Evolutionary conservation across 2,329 filamentous ascomycete genomes (phyloP).

Genomic region (Penicillium sp.): DNA sequence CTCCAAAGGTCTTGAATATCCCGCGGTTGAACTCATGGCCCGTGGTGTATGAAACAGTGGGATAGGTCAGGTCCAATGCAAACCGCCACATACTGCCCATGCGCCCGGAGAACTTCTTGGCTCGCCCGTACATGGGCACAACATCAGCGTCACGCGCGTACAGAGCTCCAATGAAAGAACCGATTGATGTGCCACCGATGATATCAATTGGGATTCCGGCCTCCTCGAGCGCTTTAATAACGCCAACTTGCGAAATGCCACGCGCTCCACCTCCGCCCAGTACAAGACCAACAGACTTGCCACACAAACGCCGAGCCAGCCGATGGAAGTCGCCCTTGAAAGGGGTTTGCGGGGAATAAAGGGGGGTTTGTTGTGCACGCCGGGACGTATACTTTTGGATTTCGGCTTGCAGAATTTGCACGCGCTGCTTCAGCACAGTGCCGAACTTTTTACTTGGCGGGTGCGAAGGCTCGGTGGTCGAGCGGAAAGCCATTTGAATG

Average conservation of each 20-base stretch:
- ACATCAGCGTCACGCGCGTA: slow-evolving; percentile 96
- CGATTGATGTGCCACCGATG: slow-evolving; percentile 93
- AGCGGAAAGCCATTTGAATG: slow-evolving; percentile 88
- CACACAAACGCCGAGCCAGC: slow-evolving; percentile 82
- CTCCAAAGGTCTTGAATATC: slow-evolving; percentile 97
- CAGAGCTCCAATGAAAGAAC: slow-evolving; percentile 88
- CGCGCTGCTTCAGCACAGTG: slow-evolving; percentile 82
- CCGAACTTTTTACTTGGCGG: slow-evolving; percentile 75
- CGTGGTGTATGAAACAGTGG: slow-evolving; percentile 93
- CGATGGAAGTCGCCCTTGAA: slow-evolving; percentile 98
- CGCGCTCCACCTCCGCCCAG: slow-evolving; percentile 90
- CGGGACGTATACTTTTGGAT: slow-evolving; percentile 97
- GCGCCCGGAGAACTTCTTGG: slow-evolving; percentile 96
- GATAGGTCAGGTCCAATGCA: slow-evolving; percentile 91
- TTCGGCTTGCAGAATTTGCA: slow-evolving; percentile 92
- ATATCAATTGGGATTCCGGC: slow-evolving; percentile 95
- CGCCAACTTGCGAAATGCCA: slow-evolving; percentile 87
- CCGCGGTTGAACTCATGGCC: slow-evolving; percentile 98
- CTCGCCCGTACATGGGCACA: slow-evolving; percentile 92
- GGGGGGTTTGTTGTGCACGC: slow-evolving; percentile 80
- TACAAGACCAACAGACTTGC: slow-evolving; percentile 91
- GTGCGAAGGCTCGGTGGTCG: slow-evolving; percentile 73
- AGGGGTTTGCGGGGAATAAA: slow-evolving; percentile 87
- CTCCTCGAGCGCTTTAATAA: slow-evolving; percentile 93
- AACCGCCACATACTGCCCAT: slow-evolving; percentile 99